Evolutionary conservation across 768 basidiomycete species (phyloP), one percentile per base, ranked within the genome.

Genomic region (Phlebiopsis flavidoalba): DNA sequence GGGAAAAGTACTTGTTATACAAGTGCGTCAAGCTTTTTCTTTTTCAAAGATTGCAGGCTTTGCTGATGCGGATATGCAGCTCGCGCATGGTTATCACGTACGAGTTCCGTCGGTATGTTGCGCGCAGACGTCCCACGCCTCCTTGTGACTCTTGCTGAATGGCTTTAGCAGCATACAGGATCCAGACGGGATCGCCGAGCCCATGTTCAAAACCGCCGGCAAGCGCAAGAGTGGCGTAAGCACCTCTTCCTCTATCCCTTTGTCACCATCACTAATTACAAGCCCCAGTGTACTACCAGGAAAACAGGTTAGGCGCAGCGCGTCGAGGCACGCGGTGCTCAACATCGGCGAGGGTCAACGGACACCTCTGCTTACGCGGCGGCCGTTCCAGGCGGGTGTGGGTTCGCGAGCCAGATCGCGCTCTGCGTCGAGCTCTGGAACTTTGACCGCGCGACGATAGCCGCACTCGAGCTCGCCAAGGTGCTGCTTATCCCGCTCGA

Each of bases 181-280:
- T 24, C 73, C 81, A 47, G 79, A 80, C 53, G 75, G 71, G 49
- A 76, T 77, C 26, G 69, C 73, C 46, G 69, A 77, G 22, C 84
- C 83, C 22, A 76, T 83, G 36, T 87, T 89, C 76, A 88, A n/a
- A n/a, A 83, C 60, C 83, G 84, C 6, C 83, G 83, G 65, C 87
- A 90, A 60, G 85, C 86, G 0, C 84, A 88, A 64, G 87, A 91
- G 66, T 92, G 90, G 90, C 76, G 90, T 92, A 72, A 71, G 89
- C 84, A 7, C 15, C 40, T 15, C 17, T 46, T 21, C 40, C 5
- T 3, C 21, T 24, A 4, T 15, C 26, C 24, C 53, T 37, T 17
- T 14, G 43, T 21, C 15, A 8, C 48, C 53, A 53, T 56, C 35
- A 31, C 40, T 59, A 36, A 62, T 35, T 49, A 4, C 52, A n/a